Evolutionary conservation across 768 basidiomycete genomes (phyloP).

Genomic region (Mrakia frigida): DNA sequence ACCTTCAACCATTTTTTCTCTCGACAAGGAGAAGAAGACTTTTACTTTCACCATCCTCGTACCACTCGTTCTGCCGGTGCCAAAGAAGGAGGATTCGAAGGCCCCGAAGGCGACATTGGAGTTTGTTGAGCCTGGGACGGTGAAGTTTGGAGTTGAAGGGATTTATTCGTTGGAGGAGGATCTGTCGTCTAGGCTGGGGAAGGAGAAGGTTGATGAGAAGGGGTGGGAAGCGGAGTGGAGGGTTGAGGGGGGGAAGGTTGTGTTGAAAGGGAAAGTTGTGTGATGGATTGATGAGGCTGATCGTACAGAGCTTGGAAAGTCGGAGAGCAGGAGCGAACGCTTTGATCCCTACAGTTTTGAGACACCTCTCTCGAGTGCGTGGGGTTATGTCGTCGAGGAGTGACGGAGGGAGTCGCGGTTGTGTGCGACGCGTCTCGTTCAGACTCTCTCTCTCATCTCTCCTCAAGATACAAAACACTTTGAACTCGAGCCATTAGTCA

Average conservation of each 20-base stretch:
- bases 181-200: not conserved
- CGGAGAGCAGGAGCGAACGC: not conserved
- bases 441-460: no score
- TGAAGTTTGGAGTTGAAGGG: not conserved
- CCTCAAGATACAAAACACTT: no score
- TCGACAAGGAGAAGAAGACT: not conserved
- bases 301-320: not conserved
- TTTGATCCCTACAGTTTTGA: no score
- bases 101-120: not conserved
- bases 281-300: not conserved
- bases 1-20: not conserved
- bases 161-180: not conserved
- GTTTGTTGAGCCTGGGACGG: slow-evolving; percentile 7
- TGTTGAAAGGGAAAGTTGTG: not conserved
- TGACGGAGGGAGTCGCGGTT: no score
- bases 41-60: slow-evolving; percentile 7
- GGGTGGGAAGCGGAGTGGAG: slow-evolving; percentile 13
- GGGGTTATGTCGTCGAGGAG: no score
- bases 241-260: not conserved
- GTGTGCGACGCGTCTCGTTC: no score
- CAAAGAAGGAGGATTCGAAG: not conserved
- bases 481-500: no score
- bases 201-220: slow-evolving; percentile 8
- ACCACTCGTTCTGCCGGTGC: not conserved
- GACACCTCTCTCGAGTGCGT: no score